Evolutionary conservation across 2,329 filamentous ascomycete species (phyloP).

Genomic region (Fusarium camptoceras): DNA sequence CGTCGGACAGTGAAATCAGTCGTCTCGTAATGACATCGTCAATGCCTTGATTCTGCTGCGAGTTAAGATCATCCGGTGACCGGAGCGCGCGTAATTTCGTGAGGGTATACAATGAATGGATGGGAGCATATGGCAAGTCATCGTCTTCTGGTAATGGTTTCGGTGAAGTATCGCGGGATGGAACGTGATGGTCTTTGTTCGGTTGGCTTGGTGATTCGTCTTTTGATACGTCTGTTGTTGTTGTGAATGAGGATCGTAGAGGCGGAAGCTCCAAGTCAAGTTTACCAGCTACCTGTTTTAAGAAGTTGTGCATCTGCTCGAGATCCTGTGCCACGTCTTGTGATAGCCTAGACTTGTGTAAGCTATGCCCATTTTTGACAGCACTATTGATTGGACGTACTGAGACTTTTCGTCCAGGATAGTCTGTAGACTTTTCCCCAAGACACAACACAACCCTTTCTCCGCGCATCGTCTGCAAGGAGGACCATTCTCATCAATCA

Average conservation of each 20-base stretch:
- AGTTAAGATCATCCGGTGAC: constrained; percentile 48
- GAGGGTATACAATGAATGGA: constrained; percentile 55
- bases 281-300: constrained; percentile 42
- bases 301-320: constrained; percentile 42
- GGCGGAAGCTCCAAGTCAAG: constrained; percentile 41
- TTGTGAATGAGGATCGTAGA: constrained; percentile 24
- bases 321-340: constrained; percentile 43
- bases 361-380: too few relatives aligned
- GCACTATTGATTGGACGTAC: too few relatives aligned
- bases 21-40: constrained; percentile 55
- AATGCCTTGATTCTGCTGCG: constrained; percentile 36
- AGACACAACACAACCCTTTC: constrained; percentile 52
- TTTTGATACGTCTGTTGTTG: constrained; percentile 37
- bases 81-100: constrained; percentile 53
- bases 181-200: constrained; percentile 5
- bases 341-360: constrained; percentile 7
- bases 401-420: constrained; percentile 56
- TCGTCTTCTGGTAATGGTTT: constrained; percentile 50
- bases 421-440: constrained; percentile 57
- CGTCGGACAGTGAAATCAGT: constrained; percentile 58
- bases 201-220: constrained; percentile 30
- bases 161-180: constrained; percentile 43
- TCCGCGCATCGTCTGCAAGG: constrained; percentile 54
- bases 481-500: constrained; percentile 55
- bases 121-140: constrained; percentile 53